A percentile compares a stretch with the other conserved stretches of the same genome.
Conservation (phyloP, 306 rosid species). For the Astragalus membranaceus region DNA sequence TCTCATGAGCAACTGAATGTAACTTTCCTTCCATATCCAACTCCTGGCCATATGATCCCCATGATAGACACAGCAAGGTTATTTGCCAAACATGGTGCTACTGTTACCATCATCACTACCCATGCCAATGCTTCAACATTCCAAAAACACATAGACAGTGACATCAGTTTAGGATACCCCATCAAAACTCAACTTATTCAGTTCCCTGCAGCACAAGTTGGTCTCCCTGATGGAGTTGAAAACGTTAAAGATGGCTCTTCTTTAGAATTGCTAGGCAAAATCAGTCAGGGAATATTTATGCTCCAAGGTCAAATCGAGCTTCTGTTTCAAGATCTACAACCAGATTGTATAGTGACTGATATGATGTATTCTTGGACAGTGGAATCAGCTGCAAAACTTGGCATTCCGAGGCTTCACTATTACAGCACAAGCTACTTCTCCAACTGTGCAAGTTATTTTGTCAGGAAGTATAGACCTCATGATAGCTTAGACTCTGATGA, state of each 20-base stretch:
- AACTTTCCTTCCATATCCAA: constrained; percentile 15
- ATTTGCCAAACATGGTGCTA: constrained; percentile 26
- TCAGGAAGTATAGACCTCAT: constrained; percentile 15
- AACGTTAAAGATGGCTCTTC: not conserved
- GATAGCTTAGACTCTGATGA: not conserved
- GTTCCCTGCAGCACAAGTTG: constrained; percentile 16
- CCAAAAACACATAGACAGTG: constrained; percentile 18
- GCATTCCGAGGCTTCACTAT: constrained; percentile 26
- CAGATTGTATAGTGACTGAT: constrained; percentile 17
- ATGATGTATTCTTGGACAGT: constrained; percentile 24
- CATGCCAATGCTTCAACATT: constrained; percentile 14
- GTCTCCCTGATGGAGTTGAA: constrained; percentile 24
- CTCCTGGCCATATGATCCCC: constrained; percentile 28
- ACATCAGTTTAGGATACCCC: constrained; percentile 9
- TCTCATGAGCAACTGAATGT: not conserved
- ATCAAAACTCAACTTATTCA: constrained; percentile 7
- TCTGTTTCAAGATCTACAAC: constrained; percentile 2
- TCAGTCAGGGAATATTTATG: not conserved
- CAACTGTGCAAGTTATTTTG: not conserved
- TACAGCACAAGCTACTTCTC: constrained; percentile 24
- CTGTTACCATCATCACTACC: constrained; percentile 22
- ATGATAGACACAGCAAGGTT: constrained; percentile 26
- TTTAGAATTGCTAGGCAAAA: not conserved
- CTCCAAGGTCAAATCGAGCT: constrained; percentile 9
- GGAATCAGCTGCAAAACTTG: constrained; percentile 19